Evolutionary conservation across 352 stramenopile species (phyloP).

Genomic region (Globisporangium uncinulatum): DNA sequence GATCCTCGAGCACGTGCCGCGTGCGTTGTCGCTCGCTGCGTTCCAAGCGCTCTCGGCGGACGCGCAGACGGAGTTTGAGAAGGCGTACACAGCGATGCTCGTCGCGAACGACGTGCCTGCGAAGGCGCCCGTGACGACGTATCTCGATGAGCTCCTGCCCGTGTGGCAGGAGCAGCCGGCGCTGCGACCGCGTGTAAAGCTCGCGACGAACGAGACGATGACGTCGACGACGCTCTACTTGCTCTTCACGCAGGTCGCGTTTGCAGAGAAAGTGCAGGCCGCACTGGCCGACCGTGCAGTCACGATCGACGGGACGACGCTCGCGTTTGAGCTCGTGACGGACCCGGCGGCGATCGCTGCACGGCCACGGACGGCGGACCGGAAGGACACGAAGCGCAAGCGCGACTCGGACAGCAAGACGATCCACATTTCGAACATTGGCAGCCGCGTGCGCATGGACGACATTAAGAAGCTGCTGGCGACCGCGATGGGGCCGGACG

Average conservation of each 20-base stretch:
- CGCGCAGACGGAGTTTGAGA: conserved; percentile 79
- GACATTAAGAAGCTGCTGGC: conserved; percentile 84
- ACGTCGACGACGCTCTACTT: conserved; percentile 63
- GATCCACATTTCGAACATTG: conserved; percentile 82
- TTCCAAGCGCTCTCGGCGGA: conserved; percentile 65
- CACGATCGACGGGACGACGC: conserved; percentile 51
- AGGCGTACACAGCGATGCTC: conserved; percentile 74
- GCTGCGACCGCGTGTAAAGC: conserved; percentile 66
- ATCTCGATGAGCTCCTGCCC: conserved; percentile 61
- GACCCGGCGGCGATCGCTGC: conserved; percentile 65
- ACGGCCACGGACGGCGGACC: conserved; percentile 51
- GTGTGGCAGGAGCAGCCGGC: conserved; percentile 65
- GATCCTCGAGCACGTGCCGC: conserved; percentile 58
- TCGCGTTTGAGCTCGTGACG: conserved; percentile 74
- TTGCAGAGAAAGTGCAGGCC: conserved; percentile 60
- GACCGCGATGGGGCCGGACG: conserved; percentile 34
- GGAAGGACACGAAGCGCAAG: conserved; percentile 73
- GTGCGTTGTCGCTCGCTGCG: conserved; percentile 39
- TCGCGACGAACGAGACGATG: conserved; percentile 30
- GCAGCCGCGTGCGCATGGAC: conserved; percentile 55
- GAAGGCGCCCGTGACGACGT: conserved; percentile 55
- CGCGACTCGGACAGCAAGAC: conserved; percentile 60
- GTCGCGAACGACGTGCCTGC: conserved; percentile 76
- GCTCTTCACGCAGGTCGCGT: conserved; percentile 65
- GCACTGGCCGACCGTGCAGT: conserved; percentile 33